Evolutionary conservation across 495 filamentous ascomycete species (phyloP).

Genomic region (Hypoxylon trugodes): DNA sequence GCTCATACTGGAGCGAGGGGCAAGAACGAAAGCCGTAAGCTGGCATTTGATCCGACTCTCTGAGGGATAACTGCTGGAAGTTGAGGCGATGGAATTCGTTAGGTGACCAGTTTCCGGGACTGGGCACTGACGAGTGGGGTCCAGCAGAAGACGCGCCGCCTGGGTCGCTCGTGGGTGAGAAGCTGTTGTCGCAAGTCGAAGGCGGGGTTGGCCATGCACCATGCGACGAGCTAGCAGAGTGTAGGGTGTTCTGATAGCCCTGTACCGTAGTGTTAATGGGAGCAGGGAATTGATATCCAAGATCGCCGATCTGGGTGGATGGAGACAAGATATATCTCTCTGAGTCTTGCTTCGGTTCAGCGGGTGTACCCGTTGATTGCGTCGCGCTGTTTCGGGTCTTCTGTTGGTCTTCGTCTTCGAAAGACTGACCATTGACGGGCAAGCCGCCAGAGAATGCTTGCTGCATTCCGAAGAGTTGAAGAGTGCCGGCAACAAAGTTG

Average conservation of each 20-base stretch:
- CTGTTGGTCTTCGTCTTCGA: neutral
- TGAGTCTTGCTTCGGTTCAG: conserved; percentile 5
- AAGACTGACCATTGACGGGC: conserved; percentile 17
- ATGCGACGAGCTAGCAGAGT: conserved; percentile 21
- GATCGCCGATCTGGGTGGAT: conserved; percentile 11
- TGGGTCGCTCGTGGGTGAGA: conserved; percentile 21
- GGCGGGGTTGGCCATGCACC: conserved; percentile 32
- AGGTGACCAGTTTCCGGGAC: conserved; percentile 28
- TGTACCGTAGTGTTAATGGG: conserved; percentile 25
- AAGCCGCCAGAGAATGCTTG: conserved; percentile 19
- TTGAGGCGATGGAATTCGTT: conserved; percentile 7
- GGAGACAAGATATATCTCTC: conserved; percentile 29
- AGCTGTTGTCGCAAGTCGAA: conserved; percentile 35
- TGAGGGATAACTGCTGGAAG: neutral
- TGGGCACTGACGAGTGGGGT: conserved; percentile 6
- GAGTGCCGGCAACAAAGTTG: neutral
- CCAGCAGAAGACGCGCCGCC: neutral
- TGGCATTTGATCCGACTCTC: conserved; percentile 6
- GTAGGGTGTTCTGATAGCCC: conserved; percentile 9
- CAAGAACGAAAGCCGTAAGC: conserved; percentile 2
- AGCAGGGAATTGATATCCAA: conserved; percentile 12
- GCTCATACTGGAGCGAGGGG: conserved; percentile 10
- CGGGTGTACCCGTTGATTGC: conserved; percentile 26
- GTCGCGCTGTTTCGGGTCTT: conserved; percentile 20
- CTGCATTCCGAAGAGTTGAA: conserved; percentile 27